A percentile compares a stretch with the other conserved stretches of the same genome.
phyloP scores from a whole-genome alignment of 495 filamentous ascomycete species.

The Penicillium egyptiacum region DNA sequence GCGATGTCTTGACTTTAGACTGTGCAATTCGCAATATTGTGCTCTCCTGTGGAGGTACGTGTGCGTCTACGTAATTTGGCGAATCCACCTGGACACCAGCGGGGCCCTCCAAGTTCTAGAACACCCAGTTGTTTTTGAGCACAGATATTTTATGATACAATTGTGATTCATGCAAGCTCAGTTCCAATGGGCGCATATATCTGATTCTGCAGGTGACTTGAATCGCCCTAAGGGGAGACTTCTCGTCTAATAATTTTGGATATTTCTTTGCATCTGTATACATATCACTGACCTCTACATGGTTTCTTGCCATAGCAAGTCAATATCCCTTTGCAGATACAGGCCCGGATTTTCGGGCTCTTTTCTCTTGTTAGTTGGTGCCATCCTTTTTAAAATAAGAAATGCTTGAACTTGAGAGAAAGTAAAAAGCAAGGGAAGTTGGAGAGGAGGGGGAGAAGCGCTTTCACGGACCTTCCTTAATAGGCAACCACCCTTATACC shows the following conservation, averaged over 20 bases:
- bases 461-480: no score
- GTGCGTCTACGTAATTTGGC: background rate
- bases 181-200: slow-evolving; percentile 58
- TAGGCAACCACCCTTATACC: no score
- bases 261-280: background rate
- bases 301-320: slow-evolving; percentile 53
- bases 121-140: no score
- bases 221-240: background rate
- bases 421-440: no score
- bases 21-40: background rate
- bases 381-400: no score
- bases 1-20: background rate
- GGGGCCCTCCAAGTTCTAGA: no score
- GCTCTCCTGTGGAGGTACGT: background rate
- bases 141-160: background rate
- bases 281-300: background rate
- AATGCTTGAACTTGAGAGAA: no score
- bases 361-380: slow-evolving; percentile 67
- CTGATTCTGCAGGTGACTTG: slow-evolving; percentile 48
- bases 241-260: background rate
- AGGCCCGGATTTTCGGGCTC: slow-evolving; percentile 67
- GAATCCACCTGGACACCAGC: no score
- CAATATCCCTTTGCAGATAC: slow-evolving; percentile 72
- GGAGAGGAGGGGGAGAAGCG: no score
- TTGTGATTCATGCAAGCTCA: slow-evolving; percentile 30